Conservation (phyloP, 164 flowering plant genomes). For the Hamamelis virginiana region DNA sequence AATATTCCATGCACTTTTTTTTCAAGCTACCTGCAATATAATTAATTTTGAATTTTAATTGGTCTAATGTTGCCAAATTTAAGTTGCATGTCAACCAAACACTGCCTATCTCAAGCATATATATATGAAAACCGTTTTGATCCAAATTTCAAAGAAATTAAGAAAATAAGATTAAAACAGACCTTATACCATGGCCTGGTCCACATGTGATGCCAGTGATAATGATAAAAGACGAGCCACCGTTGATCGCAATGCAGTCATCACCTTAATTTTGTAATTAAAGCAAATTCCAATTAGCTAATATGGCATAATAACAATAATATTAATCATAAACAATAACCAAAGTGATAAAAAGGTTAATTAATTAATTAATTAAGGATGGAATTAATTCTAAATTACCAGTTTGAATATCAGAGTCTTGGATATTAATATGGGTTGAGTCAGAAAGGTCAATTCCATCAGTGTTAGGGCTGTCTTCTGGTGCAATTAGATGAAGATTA, state of each 20-base stretch:
- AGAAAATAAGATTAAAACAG: no score
- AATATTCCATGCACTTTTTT: no score
- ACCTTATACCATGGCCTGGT: constrained; percentile 65
- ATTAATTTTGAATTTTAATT: no score
- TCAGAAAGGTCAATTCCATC: constrained; percentile 38
- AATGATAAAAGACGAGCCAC: constrained; percentile 25
- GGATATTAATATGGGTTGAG: constrained; percentile 20
- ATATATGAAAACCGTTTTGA: no score
- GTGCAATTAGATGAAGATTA: constrained; percentile 26
- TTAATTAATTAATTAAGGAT: no score
- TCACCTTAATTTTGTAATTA: constrained; percentile 29
- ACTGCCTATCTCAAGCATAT: no score
- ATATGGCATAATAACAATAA: neutral
- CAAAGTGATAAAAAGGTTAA: neutral
- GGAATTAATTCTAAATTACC: no score
- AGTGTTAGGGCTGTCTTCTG: constrained; percentile 42
- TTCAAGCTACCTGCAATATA: no score
- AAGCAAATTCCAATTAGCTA: neutral
- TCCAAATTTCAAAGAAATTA: no score
- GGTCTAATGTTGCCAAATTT: no score
- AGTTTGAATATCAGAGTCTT: constrained; percentile 23
- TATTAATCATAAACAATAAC: neutral
- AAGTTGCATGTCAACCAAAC: no score
- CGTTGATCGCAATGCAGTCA: constrained; percentile 46
- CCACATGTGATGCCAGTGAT: constrained; percentile 37